Base-by-base conservation (phyloP, 495 filamentous ascomycete species). In the Neurospora africana region DNA sequence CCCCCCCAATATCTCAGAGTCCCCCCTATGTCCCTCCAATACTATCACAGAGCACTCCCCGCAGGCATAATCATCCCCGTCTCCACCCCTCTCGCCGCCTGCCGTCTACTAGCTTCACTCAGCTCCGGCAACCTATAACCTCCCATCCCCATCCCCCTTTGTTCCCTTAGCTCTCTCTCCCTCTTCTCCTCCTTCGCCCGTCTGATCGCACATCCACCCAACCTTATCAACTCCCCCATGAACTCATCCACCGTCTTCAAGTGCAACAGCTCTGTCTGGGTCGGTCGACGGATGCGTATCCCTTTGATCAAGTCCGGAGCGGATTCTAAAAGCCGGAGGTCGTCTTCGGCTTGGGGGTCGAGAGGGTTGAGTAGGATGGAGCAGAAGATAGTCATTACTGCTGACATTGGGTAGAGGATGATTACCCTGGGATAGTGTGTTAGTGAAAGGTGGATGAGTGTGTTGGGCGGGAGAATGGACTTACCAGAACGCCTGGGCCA, bases 371-470 rank as follows among this genome's bases (percentile, higher is more conserved):
- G 78, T 6, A 87, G 78, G 69, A 87, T 84, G 69, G 81, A 84
- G 78, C 82, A 87, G 70, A 87, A 87, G 37, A 87, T 81, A 17
- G 79, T 79, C 38, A 85, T 78, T 27, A 86, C 77, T 36, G 85
- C 85, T 23, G 85, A 84, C 73, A 87, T 84, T 41, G 85, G 86
- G 71, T 87, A 87, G 75, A 86, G 86, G 19, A 86, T 79, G 0
- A 86, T 72, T 13, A 80, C 81, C 82, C 84, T 38, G 37, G 37
- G 37, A 38, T 38, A 10, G 10, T 38, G 11, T 38, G 37, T 37
- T 37, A 37, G 36, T 37, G 11, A 41, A 10, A 0, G n/a, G 8
- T 58, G 23, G 47, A 35, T 33, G 3, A 33, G 38, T 23, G 19
- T 33, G 27, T 30, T 69, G 27, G 21, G 7, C 27, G 35, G 8